These are phyloP conservation scores for Cryomyces antarcticus DNA, from an alignment of 495 filamentous ascomycete species.

Conservation along the genomic window DNA sequence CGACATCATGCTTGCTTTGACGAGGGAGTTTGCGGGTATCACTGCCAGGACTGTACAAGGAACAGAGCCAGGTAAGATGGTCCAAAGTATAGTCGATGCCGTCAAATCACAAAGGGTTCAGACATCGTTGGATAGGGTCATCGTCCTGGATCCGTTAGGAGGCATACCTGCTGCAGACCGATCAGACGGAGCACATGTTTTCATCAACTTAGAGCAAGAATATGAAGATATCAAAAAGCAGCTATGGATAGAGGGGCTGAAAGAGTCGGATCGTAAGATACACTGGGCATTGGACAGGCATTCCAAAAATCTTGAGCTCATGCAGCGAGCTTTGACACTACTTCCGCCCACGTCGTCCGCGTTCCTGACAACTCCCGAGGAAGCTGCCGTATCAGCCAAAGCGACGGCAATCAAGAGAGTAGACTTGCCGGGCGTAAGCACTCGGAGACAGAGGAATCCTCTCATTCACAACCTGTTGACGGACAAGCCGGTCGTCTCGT, in stretches of 20 bases:
- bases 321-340: constrained; percentile 44
- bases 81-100: background rate
- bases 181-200: constrained; percentile 56
- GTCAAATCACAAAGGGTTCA: constrained; percentile 3
- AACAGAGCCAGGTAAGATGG: background rate
- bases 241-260: constrained; percentile 18
- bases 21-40: constrained; percentile 45
- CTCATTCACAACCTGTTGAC: constrained; percentile 94
- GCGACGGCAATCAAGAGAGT: constrained; percentile 19
- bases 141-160: constrained; percentile 73
- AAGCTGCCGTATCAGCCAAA: constrained; percentile 48
- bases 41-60: background rate
- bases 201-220: constrained; percentile 90
- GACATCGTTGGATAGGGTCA: constrained; percentile 62
- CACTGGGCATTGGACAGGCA: constrained; percentile 22
- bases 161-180: constrained; percentile 59
- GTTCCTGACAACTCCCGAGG: constrained; percentile 65
- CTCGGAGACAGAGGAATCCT: constrained; percentile 63
- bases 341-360: constrained; percentile 76
- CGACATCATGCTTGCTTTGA: constrained; percentile 50
- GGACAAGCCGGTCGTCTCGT: constrained; percentile 78
- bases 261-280: background rate
- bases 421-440: constrained; percentile 44
- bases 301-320: constrained; percentile 50
- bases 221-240: constrained; percentile 44